These are phyloP conservation scores for Leucaena leucocephala DNA, from an alignment of 306 rosid genomes.

Conservation along the genomic window DNA sequence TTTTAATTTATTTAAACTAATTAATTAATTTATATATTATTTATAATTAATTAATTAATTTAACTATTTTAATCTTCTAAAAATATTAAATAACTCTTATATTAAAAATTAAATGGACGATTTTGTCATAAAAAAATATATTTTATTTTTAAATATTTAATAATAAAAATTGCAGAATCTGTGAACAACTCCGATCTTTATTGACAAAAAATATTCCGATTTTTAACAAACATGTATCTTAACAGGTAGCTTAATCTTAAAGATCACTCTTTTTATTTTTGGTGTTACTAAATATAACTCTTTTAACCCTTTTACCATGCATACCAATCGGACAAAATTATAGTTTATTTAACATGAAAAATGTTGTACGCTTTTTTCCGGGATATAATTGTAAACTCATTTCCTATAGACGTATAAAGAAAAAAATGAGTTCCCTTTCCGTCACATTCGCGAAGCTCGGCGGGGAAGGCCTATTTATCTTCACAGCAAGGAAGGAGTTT, in stretches of 20 bases:
- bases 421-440: neutral
- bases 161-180: neutral
- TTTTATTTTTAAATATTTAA: no score
- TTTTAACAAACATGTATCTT: neutral
- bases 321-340: neutral
- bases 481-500: slow-evolving; percentile 89
- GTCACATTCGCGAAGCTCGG: neutral
- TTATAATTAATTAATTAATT: no score
- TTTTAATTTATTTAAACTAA: no score
- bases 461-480: slow-evolving; percentile 66
- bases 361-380: neutral
- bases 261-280: no score
- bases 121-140: no score
- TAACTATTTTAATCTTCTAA: no score
- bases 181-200: neutral
- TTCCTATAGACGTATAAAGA: neutral
- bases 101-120: no score
- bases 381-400: neutral
- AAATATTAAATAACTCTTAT: no score
- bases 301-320: neutral
- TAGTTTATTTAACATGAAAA: neutral
- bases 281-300: neutral
- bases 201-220: neutral
- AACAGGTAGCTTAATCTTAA: no score
- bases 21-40: no score